Percentiles rank a stretch among this genome's conserved stretches.
Evolutionary conservation across 768 basidiomycete genomes (phyloP).

Genomic region (Gautieria morchelliformis): DNA sequence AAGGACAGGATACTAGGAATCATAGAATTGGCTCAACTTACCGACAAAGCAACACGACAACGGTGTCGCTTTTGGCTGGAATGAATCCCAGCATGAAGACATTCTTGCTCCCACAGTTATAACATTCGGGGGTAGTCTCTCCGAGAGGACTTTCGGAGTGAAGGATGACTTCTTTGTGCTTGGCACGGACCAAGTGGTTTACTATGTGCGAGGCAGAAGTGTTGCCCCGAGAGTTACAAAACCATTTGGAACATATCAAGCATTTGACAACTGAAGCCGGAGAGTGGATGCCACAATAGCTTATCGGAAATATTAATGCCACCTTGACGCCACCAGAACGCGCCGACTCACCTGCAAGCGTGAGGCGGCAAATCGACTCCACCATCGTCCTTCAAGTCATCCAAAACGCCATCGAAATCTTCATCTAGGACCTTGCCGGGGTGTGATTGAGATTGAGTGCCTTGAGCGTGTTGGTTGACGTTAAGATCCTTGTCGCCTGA

Average conservation of each 20-base stretch:
- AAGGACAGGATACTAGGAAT: slow-evolving; percentile 5
- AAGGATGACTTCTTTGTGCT: slow-evolving; percentile 97
- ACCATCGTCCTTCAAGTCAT: slow-evolving; percentile 78
- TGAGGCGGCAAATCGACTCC: slow-evolving; percentile 77
- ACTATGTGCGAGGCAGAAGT: slow-evolving; percentile 98
- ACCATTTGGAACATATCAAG: slow-evolving; percentile 88
- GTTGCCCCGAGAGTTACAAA: slow-evolving; percentile 97
- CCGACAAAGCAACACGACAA: slow-evolving; percentile 95
- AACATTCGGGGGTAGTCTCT: slow-evolving; percentile 97
- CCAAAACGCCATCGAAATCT: slow-evolving; percentile 83
- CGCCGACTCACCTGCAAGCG: slow-evolving; percentile 74
- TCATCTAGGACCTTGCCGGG: slow-evolving; percentile 44
- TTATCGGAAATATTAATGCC: slow-evolving; percentile 20
- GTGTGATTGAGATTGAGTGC: slow-evolving; percentile 17
- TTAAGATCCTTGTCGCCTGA: slow-evolving; percentile 2
- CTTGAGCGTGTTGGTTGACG: background rate
- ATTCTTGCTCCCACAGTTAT: slow-evolving; percentile 98
- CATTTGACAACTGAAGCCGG: slow-evolving; percentile 97
- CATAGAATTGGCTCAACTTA: slow-evolving; percentile 29
- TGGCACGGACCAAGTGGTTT: slow-evolving; percentile 96
- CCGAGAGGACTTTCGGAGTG: slow-evolving; percentile 94
- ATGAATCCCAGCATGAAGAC: slow-evolving; percentile 99
- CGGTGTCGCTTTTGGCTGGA: slow-evolving; percentile 97
- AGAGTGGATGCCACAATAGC: slow-evolving; percentile 97
- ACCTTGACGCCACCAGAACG: slow-evolving; percentile 14